Evolutionary conservation across 805 yeast genomes (phyloP).

Genomic region (Saccharomycopsis synnaedendra): DNA sequence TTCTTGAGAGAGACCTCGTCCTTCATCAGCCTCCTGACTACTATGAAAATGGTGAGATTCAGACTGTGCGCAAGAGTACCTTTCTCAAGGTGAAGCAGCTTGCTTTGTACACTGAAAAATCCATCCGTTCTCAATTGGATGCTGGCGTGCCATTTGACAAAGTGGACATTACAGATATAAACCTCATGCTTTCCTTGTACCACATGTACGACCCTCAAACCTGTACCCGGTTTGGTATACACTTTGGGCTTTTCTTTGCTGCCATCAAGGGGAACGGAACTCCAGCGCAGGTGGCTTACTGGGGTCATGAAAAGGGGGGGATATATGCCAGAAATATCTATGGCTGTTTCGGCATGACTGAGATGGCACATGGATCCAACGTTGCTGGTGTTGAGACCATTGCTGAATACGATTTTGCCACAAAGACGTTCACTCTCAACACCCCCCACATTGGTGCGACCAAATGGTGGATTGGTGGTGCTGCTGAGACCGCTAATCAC

Average conservation of each 20-base stretch:
- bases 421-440: conserved; percentile 61
- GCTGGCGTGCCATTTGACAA: conserved; percentile 27
- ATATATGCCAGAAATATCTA: conserved; percentile 37
- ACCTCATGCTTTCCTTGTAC: conserved; percentile 45
- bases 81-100: conserved; percentile 13
- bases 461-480: conserved; percentile 99
- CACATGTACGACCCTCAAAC: conserved; percentile 69
- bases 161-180: conserved; percentile 26
- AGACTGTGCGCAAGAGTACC: conserved; percentile 10
- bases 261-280: conserved; percentile 87
- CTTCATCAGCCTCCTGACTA: conserved; percentile 9
- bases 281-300: conserved; percentile 67
- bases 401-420: conserved; percentile 59
- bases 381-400: conserved; percentile 92
- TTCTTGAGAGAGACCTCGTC: conserved; percentile 13
- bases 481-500: conserved; percentile 90
- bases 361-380: conserved; percentile 86
- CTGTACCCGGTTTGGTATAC: conserved; percentile 78
- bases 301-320: conserved; percentile 68
- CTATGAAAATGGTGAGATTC: conserved; percentile 11
- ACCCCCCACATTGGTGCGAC: conserved; percentile 92
- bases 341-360: conserved; percentile 93
- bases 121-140: conserved; percentile 11
- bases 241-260: conserved; percentile 71
- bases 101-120: conserved; percentile 5